Evolutionary conservation across 2,329 filamentous ascomycete genomes (phyloP).

Genomic region (Fusarium longipes): DNA sequence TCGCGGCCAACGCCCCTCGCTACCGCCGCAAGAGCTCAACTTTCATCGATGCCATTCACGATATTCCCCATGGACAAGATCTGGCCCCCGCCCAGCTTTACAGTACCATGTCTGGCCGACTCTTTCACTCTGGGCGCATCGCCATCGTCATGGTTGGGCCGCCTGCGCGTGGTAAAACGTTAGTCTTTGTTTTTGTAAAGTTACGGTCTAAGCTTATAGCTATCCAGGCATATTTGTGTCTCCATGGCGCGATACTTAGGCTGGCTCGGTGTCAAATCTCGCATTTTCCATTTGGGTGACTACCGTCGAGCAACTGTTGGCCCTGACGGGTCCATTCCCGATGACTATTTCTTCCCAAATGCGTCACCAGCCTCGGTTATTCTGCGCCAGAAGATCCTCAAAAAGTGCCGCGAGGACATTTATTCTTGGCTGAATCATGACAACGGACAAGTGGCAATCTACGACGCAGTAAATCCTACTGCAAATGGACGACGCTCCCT

Average conservation of each 20-base stretch:
- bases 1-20: constrained; percentile 88
- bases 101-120: constrained; percentile 94
- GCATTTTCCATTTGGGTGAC: constrained; percentile 96
- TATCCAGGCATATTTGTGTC: constrained; percentile 85
- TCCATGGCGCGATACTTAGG: constrained; percentile 93
- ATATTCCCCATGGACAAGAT: constrained; percentile 82
- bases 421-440: constrained; percentile 96
- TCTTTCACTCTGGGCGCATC: constrained; percentile 97
- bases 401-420: constrained; percentile 97
- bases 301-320: constrained; percentile 93
- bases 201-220: constrained; percentile 29
- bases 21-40: constrained; percentile 95
- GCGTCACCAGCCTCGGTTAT: constrained; percentile 93
- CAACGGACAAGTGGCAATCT: constrained; percentile 97
- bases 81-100: constrained; percentile 97
- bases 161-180: constrained; percentile 95
- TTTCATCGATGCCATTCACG: constrained; percentile 97
- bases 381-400: constrained; percentile 94
- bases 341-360: constrained; percentile 98
- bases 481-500: constrained; percentile 83
- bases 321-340: constrained; percentile 83
- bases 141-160: constrained; percentile 97
- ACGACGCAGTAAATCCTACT: constrained; percentile 96
- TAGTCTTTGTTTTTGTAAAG: constrained; percentile 50
- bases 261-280: constrained; percentile 98